Base-by-base conservation (phyloP, 2,329 filamentous ascomycete species). In the Davidsoniella neocaledoniae region DNA sequence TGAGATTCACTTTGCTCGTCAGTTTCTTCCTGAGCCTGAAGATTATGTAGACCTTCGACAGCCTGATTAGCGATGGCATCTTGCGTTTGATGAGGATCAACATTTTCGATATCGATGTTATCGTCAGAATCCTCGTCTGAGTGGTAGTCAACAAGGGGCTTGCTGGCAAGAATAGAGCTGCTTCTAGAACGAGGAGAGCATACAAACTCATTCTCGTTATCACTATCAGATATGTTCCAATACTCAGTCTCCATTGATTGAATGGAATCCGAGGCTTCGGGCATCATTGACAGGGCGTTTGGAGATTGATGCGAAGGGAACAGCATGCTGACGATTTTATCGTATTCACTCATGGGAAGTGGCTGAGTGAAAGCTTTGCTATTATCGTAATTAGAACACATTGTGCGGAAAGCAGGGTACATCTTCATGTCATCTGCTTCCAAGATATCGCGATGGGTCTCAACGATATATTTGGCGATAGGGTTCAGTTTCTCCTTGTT, bases 131-230 rank as follows among this genome's bases (percentile, higher is more conserved):
- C 86, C 53, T 95, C 90, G 57, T 95, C 88, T 37, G 93, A 93
- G 0, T 81, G 78, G 61, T 98, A 98, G 62, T 94, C 86, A 33
- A 98, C 91, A 19, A 96, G 68, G 1, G 83, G 83, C 59, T 82
- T 86, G 46, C 74, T 64, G 7, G 74, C 64, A 1, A 79, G 70
- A 17, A 77, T 76, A 12, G 73, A 55, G n/a, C 41, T 38, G 17
- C 49, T 52, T 4, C 46, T 9, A 8, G 49, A 44, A 10, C 48
- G 43, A 6, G 48, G 44, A 33, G 51, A 52, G 9, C 43, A 33
- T 9, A 38, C 25, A 14, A 46, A 12, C 12, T 47, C 46, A 14
- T 47, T 47, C 2, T 42, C 43, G 48, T 66, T 57, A 55, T 70
- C 68, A 54, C 79, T 69, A 57, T 95, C 88, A 1, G 84, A 86